These are phyloP conservation scores for Gossypioides kirkii DNA, from an alignment of 345 rosid species.

Conservation along the genomic window DNA sequence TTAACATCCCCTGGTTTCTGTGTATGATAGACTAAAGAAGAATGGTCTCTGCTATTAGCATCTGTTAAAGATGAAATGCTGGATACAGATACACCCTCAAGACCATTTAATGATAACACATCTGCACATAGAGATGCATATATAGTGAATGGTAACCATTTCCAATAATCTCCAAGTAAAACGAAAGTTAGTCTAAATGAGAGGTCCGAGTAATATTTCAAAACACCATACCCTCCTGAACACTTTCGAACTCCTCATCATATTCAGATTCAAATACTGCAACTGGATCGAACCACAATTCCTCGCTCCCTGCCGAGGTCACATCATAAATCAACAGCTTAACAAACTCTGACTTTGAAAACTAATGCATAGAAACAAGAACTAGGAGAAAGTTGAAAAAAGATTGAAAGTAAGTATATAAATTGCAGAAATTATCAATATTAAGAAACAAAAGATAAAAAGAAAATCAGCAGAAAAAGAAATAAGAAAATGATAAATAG, in stretches of 20 bases:
- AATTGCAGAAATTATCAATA: not conserved
- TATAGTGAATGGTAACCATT: conserved; percentile 4
- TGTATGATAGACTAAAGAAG: conserved; percentile 30
- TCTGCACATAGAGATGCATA: conserved; percentile 38
- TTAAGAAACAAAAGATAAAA: not conserved
- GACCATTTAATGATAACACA: conserved; percentile 49
- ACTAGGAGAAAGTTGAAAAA: not conserved
- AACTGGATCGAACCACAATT: conserved; percentile 71
- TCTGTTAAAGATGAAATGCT: conserved; percentile 40
- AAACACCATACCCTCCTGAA: conserved; percentile 59
- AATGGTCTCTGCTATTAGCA: conserved; percentile 31
- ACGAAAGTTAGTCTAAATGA: not conserved
- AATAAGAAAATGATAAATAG: not conserved
- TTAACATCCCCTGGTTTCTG: conserved; percentile 36
- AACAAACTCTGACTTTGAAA: not conserved
- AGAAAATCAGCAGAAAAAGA: not conserved
- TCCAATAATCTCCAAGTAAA: not conserved
- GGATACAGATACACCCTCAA: conserved; percentile 46
- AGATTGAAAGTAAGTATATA: not conserved
- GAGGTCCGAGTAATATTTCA: not conserved
- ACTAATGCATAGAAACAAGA: not conserved
- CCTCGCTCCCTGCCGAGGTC: conserved; percentile 54
- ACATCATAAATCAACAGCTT: not conserved
- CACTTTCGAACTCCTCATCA: conserved; percentile 86
- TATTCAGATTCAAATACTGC: conserved; percentile 68